Percentiles rank a stretch among this genome's conserved stretches.
Evolutionary conservation across 352 stramenopile genomes (phyloP).

Genomic region (Globisporangium nunn): DNA sequence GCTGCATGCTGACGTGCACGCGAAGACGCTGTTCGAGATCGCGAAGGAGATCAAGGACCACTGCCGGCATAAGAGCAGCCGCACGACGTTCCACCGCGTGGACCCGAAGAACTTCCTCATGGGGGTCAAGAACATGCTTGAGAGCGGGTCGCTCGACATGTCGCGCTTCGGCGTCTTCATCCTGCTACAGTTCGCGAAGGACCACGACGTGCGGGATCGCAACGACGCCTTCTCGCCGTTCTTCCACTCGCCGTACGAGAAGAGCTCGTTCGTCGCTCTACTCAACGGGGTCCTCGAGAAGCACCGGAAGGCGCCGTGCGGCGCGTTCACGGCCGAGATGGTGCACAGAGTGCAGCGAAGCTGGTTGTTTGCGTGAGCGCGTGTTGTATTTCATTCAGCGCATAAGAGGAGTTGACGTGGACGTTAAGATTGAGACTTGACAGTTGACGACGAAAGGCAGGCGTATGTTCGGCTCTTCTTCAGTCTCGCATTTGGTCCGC

Average conservation of each 20-base stretch:
- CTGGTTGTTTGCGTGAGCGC: conserved; percentile 43
- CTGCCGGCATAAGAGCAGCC: conserved; percentile 63
- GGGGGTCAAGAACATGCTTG: conserved; percentile 54
- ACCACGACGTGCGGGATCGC: conserved; percentile 18
- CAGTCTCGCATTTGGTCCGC: not conserved
- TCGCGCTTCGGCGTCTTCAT: conserved; percentile 63
- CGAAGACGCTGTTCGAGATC: conserved; percentile 52
- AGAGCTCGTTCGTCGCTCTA: conserved; percentile 42
- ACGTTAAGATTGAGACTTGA: not conserved
- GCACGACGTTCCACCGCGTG: conserved; percentile 37
- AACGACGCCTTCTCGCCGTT: conserved; percentile 17
- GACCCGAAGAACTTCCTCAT: conserved; percentile 33
- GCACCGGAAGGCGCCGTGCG: conserved; percentile 21
- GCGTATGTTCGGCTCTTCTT: not conserved
- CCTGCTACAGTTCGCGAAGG: conserved; percentile 50
- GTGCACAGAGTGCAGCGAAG: conserved; percentile 46
- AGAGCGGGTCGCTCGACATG: conserved; percentile 39
- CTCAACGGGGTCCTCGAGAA: conserved; percentile 25
- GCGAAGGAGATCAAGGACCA: conserved; percentile 64
- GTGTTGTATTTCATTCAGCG: not conserved
- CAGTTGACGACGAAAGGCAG: no score
- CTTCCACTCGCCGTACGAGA: conserved; percentile 53
- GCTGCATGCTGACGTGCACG: conserved; percentile 53
- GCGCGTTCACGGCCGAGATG: conserved; percentile 43
- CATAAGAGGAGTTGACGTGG: not conserved